phyloP scores from a whole-genome alignment of 768 basidiomycete species.

The Albatrellus ellisii region DNA sequence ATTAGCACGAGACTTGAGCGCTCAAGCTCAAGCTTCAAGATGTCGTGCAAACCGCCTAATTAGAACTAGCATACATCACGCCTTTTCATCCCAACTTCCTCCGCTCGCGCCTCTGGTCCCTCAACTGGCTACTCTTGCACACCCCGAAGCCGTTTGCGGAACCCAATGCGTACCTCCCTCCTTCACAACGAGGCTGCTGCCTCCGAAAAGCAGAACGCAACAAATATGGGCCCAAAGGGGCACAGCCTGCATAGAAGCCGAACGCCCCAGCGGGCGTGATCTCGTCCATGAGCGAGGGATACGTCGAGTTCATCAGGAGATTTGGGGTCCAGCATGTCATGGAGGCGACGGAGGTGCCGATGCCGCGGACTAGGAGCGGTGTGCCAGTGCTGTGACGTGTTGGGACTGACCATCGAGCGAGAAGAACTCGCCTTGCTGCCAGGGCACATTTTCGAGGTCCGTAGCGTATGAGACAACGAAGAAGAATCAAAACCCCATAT shows the following conservation, averaged over 20 bases:
- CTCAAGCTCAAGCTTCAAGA: no score
- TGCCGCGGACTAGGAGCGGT: conserved; percentile 42
- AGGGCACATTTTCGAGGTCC: conserved; percentile 70
- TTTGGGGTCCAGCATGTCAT: conserved; percentile 73
- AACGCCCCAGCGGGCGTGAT: conserved; percentile 70
- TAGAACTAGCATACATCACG: background rate
- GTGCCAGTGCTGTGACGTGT: background rate
- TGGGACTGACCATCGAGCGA: conserved; percentile 45
- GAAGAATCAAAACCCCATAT: conserved; percentile 39
- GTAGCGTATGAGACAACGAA: conserved; percentile 77
- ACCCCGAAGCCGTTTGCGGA: conserved; percentile 55
- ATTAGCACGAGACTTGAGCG: no score
- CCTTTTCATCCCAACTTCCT: background rate
- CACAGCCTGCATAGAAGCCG: conserved; percentile 69
- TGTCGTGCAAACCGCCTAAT: no score
- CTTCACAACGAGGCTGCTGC: conserved; percentile 67
- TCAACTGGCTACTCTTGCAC: conserved; percentile 36
- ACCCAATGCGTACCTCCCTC: conserved; percentile 53
- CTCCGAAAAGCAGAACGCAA: conserved; percentile 63
- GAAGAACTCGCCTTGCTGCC: conserved; percentile 84
- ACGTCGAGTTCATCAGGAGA: conserved; percentile 67
- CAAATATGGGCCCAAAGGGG: conserved; percentile 56
- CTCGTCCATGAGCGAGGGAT: conserved; percentile 61
- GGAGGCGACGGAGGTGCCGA: conserved; percentile 63
- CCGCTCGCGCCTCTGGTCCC: conserved; percentile 27